Evolutionary conservation across 108 stramenopile species (phyloP), one percentile per base, ranked within the genome.

Genomic region (Conticribra weissflogii): DNA sequence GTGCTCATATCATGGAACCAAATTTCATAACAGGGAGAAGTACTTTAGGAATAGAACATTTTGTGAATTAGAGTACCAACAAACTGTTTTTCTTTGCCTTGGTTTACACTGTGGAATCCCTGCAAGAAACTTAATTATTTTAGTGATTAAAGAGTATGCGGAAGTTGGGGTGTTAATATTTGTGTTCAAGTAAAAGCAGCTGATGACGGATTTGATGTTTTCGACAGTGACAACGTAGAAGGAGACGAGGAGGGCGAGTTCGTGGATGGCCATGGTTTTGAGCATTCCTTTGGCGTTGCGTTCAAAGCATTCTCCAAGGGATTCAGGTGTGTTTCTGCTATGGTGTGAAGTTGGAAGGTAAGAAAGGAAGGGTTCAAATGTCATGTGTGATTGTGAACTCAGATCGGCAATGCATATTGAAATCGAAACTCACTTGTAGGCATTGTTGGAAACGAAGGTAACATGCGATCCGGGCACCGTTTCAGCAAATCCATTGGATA

Each of bases 241-340:
- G 57, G 86, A 86, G 14, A 93, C 96, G 49, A 96, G 68, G 15
- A 96, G 79, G 32, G 93, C 93, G 18, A 94, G 81, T 76, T 96
- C 95, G 78, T 96, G 95, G 46, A 96, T 93, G 72, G 92, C 95
- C 95, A 96, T 96, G 84, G 94, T 96, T 87, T 96, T 96, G 31
- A 96, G 82, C 92, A 96, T 94, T 54, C 95, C 95, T 78, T 96
- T 92, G 64, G 85, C 81, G 60, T 96, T 96, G 50, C 95, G 89
- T 76, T 92, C 91, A 78, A 96, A 96, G 85, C 95, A 96, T 80
- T 96, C 95, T 71, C 91, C 92, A 36, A 96, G 89, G 8, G 86
- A 88, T 68, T 89, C 91, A 27, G 85, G 74, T 18, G 88, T 94
- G 70, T 91, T 89, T 21, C 70, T 71, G 36, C 36, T 12, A 41